Conservation (phyloP, 2,329 filamentous ascomycete species). For the Microsporum canis region DNA sequence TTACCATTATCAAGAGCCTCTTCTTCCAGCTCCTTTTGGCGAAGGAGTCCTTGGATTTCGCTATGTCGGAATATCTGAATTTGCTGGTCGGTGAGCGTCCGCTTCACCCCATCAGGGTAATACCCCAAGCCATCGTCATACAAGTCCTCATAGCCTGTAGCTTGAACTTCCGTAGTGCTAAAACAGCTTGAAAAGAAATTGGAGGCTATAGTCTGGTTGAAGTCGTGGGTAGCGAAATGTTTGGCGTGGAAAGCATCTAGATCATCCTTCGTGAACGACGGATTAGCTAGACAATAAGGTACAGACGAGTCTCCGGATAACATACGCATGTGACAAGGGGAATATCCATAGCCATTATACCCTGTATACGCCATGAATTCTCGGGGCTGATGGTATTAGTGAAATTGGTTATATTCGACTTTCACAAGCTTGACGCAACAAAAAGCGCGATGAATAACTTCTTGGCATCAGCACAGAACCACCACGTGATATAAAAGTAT, state of each 20-base stretch:
- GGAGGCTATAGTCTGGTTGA: neutral
- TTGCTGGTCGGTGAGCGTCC: constrained; percentile 83
- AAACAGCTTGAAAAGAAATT: neutral
- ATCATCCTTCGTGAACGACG: neutral
- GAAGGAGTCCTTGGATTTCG: constrained; percentile 63
- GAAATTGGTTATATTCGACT: no score
- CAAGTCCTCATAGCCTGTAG: constrained; percentile 9
- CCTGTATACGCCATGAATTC: neutral
- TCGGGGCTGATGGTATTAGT: neutral
- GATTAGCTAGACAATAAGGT: neutral
- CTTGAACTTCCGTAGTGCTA: neutral
- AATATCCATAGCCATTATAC: neutral
- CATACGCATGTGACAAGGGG: neutral
- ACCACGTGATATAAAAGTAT: no score
- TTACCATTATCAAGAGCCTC: constrained; percentile 4
- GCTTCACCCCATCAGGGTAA: constrained; percentile 75
- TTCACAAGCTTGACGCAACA: no score
- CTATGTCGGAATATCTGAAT: constrained; percentile 83
- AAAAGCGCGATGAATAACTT: no score
- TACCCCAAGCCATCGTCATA: constrained; percentile 59
- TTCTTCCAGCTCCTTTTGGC: constrained; percentile 34
- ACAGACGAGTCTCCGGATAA: neutral
- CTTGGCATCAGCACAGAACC: no score
- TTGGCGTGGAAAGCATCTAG: neutral
- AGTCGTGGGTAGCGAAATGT: neutral